Evolutionary conservation across 345 rosid species (phyloP), one percentile per base, ranked within the genome.

Genomic region (Eucalyptus curtisii): DNA sequence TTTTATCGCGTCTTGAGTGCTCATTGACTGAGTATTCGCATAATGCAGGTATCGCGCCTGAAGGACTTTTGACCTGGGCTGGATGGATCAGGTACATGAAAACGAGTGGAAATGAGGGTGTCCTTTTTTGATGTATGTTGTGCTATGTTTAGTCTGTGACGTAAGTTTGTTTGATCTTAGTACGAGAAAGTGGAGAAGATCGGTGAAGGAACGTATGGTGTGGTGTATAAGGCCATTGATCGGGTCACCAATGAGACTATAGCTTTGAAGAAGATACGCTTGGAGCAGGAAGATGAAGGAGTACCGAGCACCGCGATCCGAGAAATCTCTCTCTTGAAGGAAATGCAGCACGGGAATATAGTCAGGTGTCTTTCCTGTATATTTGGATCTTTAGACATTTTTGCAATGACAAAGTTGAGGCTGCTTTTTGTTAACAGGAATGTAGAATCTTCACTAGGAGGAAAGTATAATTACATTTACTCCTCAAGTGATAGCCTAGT

Each of bases 201-300:
- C 52, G 99, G 99, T 87, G 99, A 98, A 92, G 99, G 99, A 87
- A 98, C 99, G 10, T 98, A 98, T 87, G 99, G 99, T 44, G 99
- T 98, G 82, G 99, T 98, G 71, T 98, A 98, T 88, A 98, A 98
- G 94, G 99, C 99, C 87, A 94, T 98, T 20, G 98, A 98, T 87
- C 98, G 98, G 47, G 47, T 90, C 87, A 97, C 98, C 87, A 97
- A 98, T 90, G 98, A 95, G 91, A 98, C 99, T 0, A 97, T 98
- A 48, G 99, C 99, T 85, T 91, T 98, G 95, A 98, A 98, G 95
- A 97, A 98, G 95, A 98, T 98, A 84, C 96, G 99, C 42, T 89
- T 98, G 88, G 99, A 98, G 95, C 99, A 98, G 93, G 99, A 98
- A 91, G 99, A 98, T 88, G 99, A 98, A 91, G 99, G 99, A 85